These are phyloP conservation scores for Nannochloropsis granulata DNA, from an alignment of 108 stramenopile genomes.

Conservation along the genomic window DNA sequence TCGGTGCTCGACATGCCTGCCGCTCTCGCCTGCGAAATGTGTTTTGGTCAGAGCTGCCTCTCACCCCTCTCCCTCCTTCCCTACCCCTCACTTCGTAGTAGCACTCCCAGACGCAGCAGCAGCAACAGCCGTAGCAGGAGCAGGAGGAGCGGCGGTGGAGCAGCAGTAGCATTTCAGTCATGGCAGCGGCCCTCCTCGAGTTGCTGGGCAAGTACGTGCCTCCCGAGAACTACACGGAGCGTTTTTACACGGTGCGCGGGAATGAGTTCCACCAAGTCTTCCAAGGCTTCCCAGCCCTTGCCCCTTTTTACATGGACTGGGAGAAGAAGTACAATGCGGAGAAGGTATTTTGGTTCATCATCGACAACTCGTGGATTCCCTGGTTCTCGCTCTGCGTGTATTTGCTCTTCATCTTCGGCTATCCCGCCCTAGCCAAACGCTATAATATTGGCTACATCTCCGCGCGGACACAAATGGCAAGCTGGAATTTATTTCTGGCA, in stretches of 20 bases:
- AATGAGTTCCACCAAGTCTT: background rate
- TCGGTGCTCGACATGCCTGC: no score
- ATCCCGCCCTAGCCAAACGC: constrained; percentile 8
- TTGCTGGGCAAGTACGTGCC: background rate
- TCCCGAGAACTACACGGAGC: background rate
- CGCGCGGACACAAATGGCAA: background rate
- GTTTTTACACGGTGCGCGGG: background rate
- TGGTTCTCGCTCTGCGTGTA: background rate
- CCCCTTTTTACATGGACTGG: constrained; percentile 4
- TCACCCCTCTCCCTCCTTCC: background rate
- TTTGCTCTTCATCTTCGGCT: constrained; percentile 18
- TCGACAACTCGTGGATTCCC: constrained; percentile 4
- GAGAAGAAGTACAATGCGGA: constrained; percentile 11
- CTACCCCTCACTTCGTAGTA: background rate
- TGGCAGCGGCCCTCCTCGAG: background rate
- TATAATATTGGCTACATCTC: constrained; percentile 12
- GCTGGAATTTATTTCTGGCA: constrained; percentile 24
- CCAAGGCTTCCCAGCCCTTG: background rate
- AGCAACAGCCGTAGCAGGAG: background rate
- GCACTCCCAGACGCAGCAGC: background rate
- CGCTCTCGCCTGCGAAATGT: no score
- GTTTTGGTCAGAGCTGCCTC: no score
- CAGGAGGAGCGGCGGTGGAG: background rate
- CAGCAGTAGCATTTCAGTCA: background rate
- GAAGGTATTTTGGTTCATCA: background rate